phyloP scores from a whole-genome alignment of 148 eudicot genomes.

The Salicornia ramosissima region DNA sequence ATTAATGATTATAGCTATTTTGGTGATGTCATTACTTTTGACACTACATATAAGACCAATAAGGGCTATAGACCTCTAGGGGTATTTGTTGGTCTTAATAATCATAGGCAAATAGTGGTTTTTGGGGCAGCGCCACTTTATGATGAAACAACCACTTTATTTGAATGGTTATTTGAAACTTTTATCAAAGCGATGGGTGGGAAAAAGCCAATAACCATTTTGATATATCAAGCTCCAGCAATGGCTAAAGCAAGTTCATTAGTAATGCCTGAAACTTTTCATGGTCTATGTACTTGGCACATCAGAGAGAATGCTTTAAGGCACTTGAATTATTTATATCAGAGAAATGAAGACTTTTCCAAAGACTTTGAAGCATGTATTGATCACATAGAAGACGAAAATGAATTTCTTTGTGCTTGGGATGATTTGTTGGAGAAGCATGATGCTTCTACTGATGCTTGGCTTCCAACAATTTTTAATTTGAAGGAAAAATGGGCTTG shows the following conservation, averaged over 20 bases:
- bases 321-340: constrained; percentile 14
- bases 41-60: no score
- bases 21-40: no score
- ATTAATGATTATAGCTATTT: no score
- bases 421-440: constrained; percentile 16
- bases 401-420: constrained; percentile 26
- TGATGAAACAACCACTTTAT: constrained; percentile 33
- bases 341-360: constrained; percentile 18
- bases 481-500: no score
- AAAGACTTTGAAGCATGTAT: constrained; percentile 23
- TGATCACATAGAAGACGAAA: constrained; percentile 9
- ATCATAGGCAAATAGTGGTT: constrained; percentile 26
- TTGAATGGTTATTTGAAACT: constrained; percentile 36
- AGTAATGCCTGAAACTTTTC: constrained; percentile 27
- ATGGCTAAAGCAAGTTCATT: constrained; percentile 22
- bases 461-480: constrained; percentile 23
- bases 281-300: constrained; percentile 34
- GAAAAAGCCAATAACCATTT: constrained; percentile 34
- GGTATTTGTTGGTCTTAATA: constrained; percentile 34
- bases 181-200: constrained; percentile 27
- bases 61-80: no score
- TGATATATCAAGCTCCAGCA: constrained; percentile 23
- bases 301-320: constrained; percentile 26
- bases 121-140: constrained; percentile 34
- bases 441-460: constrained; percentile 18